Evolutionary conservation across 1,284 basidiomycete genomes (phyloP).

Genomic region (Volvariella surrecta): DNA sequence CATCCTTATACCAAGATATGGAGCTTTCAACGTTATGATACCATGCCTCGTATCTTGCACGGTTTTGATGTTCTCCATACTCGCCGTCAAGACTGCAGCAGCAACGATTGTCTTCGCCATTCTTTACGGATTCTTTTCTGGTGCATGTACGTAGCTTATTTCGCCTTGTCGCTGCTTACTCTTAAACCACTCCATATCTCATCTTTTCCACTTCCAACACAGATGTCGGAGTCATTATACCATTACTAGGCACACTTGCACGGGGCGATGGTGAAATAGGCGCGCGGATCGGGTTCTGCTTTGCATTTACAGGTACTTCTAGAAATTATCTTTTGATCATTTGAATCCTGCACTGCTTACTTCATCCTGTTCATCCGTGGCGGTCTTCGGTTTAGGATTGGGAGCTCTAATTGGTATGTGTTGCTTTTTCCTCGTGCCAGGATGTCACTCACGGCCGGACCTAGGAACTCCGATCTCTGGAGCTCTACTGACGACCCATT

Average conservation of each 20-base stretch:
- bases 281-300: conserved; percentile 30
- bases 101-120: conserved; percentile 36
- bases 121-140: conserved; percentile 43
- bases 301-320: conserved; percentile 26
- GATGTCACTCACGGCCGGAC: not conserved
- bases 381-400: conserved; percentile 17
- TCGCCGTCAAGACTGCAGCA: conserved; percentile 28
- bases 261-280: conserved; percentile 31
- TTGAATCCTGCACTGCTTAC: conserved; percentile 4
- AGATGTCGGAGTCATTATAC: conserved; percentile 26
- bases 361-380: not conserved
- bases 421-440: not conserved
- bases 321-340: not conserved
- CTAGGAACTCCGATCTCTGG: conserved; percentile 26
- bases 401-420: conserved; percentile 27
- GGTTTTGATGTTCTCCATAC: conserved; percentile 31
- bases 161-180: not conserved
- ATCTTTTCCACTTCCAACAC: not conserved
- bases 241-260: conserved; percentile 26
- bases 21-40: conserved; percentile 33
- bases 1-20: conserved; percentile 24
- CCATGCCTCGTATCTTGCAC: conserved; percentile 21
- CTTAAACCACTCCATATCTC: not conserved
- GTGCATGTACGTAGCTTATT: conserved; percentile 24
- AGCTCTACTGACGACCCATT: conserved; percentile 21